These are phyloP conservation scores for Kwoniella dendrophila DNA, from an alignment of 768 basidiomycete species.

Conservation along the genomic window DNA sequence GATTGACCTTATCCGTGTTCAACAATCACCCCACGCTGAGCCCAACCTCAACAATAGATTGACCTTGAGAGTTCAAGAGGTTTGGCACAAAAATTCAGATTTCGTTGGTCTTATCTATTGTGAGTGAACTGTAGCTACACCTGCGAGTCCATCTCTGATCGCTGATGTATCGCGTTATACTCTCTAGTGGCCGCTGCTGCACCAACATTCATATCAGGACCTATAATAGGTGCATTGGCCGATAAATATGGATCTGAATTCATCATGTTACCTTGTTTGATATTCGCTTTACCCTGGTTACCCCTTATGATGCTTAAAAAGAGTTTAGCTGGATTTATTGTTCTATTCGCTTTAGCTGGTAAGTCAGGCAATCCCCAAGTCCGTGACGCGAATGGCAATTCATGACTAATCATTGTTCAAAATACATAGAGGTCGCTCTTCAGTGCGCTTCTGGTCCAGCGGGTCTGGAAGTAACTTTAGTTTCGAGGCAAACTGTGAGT, in stretches of 20 bases:
- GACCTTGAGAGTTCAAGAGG: constrained; percentile 32
- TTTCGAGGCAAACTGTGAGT: constrained; percentile 26
- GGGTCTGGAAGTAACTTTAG: constrained; percentile 36
- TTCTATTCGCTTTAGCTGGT: constrained; percentile 37
- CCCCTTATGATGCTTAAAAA: constrained; percentile 36
- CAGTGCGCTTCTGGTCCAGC: constrained; percentile 34
- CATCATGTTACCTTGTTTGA: constrained; percentile 31
- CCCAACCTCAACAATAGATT: constrained; percentile 17
- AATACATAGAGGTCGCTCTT: constrained; percentile 22
- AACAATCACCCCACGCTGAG: not conserved
- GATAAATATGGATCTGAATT: constrained; percentile 42
- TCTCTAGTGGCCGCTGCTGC: constrained; percentile 38
- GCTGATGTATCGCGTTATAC: not conserved
- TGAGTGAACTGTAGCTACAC: constrained; percentile 7
- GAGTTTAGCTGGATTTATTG: constrained; percentile 36
- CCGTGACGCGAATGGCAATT: not conserved
- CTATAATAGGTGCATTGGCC: constrained; percentile 36
- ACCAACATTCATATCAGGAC: constrained; percentile 41
- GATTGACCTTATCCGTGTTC: not conserved
- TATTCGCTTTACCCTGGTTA: constrained; percentile 35
- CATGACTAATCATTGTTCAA: not conserved
- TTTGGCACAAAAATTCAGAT: constrained; percentile 39
- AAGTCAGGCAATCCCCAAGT: constrained; percentile 5
- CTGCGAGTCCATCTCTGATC: too few relatives aligned
- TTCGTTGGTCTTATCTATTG: constrained; percentile 43